Base-by-base conservation (phyloP, 352 stramenopile genomes). In the Thraustochytrium striatum region DNA sequence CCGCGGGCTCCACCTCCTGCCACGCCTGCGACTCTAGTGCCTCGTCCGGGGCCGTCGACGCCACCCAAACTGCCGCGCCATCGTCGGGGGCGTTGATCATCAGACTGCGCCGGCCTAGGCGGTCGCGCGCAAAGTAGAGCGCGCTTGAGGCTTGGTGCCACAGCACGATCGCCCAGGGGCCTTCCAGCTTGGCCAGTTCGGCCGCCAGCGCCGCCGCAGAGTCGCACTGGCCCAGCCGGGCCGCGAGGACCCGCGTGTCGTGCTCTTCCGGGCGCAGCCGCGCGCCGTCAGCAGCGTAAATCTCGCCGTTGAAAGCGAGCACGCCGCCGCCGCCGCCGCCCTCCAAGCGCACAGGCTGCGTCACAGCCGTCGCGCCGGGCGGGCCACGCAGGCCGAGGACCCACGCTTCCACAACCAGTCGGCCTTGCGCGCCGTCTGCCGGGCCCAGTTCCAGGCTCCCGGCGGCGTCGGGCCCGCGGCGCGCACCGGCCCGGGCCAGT, bases 231-330 rank as follows among this genome's bases (percentile, higher is more conserved):
- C 7, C 39, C 8, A 61, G 30, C 7, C 43, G 9, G 21, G 33
- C 33, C 8, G 5, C 39, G 44, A 75, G 30, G 35, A 53, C 52
- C 19, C 32, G 44, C 65, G 44, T 75, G 65, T 61, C 52, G 43
- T 25, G 65, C 1, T 28, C 5, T 9, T 32, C 41, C 5, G 52
- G 16, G 0, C 47, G 47, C 47, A 62, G n/a, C 41, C 39, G n/a
- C 8, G 2, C 16, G 36, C 52, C 44, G 30, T 32, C 65, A 30
- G 50, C 25, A 19, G 25, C 41, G 36, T 75, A 75, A 8, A 75
- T 32, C 25, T 75, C 65, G 1, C 65, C 65, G 47, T 75, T 75
- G 25, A 39, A 75, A 3, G 43, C 65, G 19, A 75, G 43, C 43
- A 41, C 58, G 52, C 52, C 61, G 13, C 11, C 9, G 2, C n/a